Evolutionary conservation across 2,329 filamentous ascomycete species (phyloP).

Genomic region (Thelonectria discophora): DNA sequence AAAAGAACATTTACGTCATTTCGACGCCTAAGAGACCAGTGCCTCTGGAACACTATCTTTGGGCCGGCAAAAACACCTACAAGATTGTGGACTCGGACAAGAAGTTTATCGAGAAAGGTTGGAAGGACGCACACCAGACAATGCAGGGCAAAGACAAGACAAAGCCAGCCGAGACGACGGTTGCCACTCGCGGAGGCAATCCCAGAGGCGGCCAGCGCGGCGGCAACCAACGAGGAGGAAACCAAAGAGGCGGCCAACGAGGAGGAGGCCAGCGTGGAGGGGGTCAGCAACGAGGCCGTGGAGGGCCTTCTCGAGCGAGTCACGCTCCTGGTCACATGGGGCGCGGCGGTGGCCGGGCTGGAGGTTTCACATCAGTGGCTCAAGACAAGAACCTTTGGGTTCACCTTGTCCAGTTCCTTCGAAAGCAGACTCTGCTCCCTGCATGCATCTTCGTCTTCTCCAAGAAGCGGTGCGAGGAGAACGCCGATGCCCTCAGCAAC

Average conservation of each 20-base stretch:
- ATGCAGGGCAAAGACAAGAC: slow-evolving; percentile 84
- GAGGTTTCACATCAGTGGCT: slow-evolving; percentile 86
- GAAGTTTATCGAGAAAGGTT: slow-evolving; percentile 88
- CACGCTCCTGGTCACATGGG: slow-evolving; percentile 86
- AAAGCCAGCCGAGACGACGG: slow-evolving; percentile 53
- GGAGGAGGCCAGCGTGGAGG: slow-evolving; percentile 58
- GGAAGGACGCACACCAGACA: slow-evolving; percentile 90
- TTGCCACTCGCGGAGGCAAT: slow-evolving; percentile 51
- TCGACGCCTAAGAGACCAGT: slow-evolving; percentile 96
- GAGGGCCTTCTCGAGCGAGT: slow-evolving; percentile 63
- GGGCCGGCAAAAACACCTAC: slow-evolving; percentile 90
- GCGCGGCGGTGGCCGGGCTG: slow-evolving; percentile 83
- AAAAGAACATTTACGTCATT: slow-evolving; percentile 99
- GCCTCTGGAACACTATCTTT: slow-evolving; percentile 93
- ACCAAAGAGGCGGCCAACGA: slow-evolving; percentile 57
- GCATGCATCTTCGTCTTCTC: slow-evolving; percentile 99
- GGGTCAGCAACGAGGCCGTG: slow-evolving; percentile 61
- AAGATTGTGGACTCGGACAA: slow-evolving; percentile 96
- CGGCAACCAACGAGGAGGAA: slow-evolving; percentile 51
- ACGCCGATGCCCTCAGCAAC: slow-evolving; percentile 93
- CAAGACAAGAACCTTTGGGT: slow-evolving; percentile 98
- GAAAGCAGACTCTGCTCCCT: slow-evolving; percentile 85
- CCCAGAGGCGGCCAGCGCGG: slow-evolving; percentile 48
- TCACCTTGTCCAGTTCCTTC: slow-evolving; percentile 89
- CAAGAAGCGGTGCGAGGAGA: slow-evolving; percentile 96